Conservation (phyloP, 768 basidiomycete species). For the Lyophyllum decastes region DNA sequence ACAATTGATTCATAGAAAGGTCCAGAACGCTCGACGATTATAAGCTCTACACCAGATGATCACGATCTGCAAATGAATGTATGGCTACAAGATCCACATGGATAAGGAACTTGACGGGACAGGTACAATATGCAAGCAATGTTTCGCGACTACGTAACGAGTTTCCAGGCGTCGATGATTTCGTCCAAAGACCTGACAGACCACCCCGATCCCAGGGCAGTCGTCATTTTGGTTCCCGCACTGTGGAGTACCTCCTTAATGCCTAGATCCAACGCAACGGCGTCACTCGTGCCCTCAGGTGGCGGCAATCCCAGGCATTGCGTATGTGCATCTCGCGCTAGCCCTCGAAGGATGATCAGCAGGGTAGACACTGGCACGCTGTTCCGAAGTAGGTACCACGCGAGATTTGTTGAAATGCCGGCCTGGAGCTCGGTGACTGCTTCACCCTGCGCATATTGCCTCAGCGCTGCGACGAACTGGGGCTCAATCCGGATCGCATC, state of each 20-base stretch:
- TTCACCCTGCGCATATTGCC: slow-evolving; percentile 60
- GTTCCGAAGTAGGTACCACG: slow-evolving; percentile 74
- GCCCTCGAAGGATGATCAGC: slow-evolving; percentile 58
- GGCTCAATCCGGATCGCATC: slow-evolving; percentile 43
- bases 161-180: slow-evolving; percentile 59
- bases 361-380: slow-evolving; percentile 71
- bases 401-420: slow-evolving; percentile 44
- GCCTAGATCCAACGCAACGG: slow-evolving; percentile 38
- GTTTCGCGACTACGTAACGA: background rate
- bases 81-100: background rate
- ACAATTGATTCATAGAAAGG: background rate
- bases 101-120: background rate
- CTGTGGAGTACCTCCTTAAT: slow-evolving; percentile 87
- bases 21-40: background rate
- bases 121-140: background rate
- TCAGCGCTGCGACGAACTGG: slow-evolving; percentile 44
- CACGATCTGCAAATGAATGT: background rate
- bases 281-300: slow-evolving; percentile 52
- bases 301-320: slow-evolving; percentile 51
- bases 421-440: slow-evolving; percentile 29
- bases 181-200: slow-evolving; percentile 69
- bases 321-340: slow-evolving; percentile 63
- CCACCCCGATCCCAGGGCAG: slow-evolving; percentile 72
- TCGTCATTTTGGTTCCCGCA: slow-evolving; percentile 81
- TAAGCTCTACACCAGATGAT: background rate